Percentiles rank a stretch among this genome's conserved stretches.
phyloP scores from a whole-genome alignment of 352 stramenopile genomes.

The Globisporangium barbulae region DNA sequence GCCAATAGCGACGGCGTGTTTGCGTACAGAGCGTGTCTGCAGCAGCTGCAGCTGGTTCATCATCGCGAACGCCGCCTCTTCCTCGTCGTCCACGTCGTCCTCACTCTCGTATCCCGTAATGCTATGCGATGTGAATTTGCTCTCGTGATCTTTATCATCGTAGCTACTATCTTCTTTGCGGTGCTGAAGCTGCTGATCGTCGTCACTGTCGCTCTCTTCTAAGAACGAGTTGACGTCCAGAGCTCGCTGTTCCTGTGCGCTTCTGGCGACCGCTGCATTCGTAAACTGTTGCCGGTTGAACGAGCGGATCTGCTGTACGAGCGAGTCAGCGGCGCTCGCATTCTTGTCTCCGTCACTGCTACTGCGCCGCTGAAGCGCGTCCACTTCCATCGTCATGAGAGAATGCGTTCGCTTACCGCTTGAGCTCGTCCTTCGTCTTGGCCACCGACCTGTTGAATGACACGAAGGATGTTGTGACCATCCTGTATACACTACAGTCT shows the following conservation, averaged over 20 bases:
- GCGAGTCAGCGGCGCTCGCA: background rate
- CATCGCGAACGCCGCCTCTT: constrained; percentile 13
- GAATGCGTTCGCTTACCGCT: too few species aligned
- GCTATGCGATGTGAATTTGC: background rate
- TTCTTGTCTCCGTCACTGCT: background rate
- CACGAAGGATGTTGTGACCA: too few species aligned
- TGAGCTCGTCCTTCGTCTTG: background rate
- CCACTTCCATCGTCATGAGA: background rate
- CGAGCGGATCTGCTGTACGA: constrained; percentile 13
- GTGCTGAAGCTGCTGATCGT: background rate
- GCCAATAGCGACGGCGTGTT: background rate
- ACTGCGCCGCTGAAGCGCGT: background rate
- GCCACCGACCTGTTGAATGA: too few species aligned
- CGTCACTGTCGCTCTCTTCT: background rate
- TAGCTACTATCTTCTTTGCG: background rate
- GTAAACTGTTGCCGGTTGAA: constrained; percentile 16
- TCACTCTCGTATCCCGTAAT: constrained; percentile 8
- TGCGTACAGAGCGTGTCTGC: constrained; percentile 8
- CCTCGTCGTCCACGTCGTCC: constrained; percentile 15
- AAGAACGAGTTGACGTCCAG: constrained; percentile 7
- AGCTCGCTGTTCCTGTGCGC: background rate
- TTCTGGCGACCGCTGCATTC: background rate
- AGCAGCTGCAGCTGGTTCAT: constrained; percentile 18
- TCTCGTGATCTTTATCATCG: background rate
- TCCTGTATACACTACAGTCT: too few species aligned